phyloP scores from a whole-genome alignment of 1,139 yeast genomes.

The Debaryomyces sp. region DNA sequence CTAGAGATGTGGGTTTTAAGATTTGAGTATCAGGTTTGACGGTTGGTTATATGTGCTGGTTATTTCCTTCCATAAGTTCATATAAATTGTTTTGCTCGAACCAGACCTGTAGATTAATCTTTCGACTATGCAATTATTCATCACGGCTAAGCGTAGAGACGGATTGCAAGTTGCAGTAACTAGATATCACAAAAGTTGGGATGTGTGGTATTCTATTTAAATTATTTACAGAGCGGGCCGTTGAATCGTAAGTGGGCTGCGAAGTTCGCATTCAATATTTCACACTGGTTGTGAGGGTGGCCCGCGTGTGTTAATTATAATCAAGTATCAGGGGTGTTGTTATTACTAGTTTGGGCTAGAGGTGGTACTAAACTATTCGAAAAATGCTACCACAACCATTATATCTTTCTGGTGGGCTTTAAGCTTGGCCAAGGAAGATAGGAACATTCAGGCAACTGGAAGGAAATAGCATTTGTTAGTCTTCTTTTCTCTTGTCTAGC shows the following conservation, averaged over 20 bases:
- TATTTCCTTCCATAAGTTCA: no score
- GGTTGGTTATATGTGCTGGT: background rate
- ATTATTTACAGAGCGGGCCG: background rate
- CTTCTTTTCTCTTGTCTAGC: no score
- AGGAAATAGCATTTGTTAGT: background rate
- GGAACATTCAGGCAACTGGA: background rate
- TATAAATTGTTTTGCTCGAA: background rate
- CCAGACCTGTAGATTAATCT: background rate
- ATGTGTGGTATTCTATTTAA: background rate
- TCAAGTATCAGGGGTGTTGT: background rate
- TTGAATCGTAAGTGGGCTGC: background rate
- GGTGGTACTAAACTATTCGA: background rate
- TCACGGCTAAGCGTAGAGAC: background rate
- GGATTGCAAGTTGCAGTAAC: background rate
- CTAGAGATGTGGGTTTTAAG: background rate
- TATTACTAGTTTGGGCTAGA: background rate
- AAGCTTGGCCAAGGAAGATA: background rate
- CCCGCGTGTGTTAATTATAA: background rate
- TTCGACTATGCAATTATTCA: background rate
- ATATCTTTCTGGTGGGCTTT: no score
- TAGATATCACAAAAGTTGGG: background rate
- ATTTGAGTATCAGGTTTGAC: background rate
- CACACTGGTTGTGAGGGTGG: background rate
- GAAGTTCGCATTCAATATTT: background rate
- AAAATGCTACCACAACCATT: background rate